Percentiles rank a stretch among this genome's conserved stretches.
Conservation (phyloP, 148 eudicot genomes). For the Arbutus unedo region DNA sequence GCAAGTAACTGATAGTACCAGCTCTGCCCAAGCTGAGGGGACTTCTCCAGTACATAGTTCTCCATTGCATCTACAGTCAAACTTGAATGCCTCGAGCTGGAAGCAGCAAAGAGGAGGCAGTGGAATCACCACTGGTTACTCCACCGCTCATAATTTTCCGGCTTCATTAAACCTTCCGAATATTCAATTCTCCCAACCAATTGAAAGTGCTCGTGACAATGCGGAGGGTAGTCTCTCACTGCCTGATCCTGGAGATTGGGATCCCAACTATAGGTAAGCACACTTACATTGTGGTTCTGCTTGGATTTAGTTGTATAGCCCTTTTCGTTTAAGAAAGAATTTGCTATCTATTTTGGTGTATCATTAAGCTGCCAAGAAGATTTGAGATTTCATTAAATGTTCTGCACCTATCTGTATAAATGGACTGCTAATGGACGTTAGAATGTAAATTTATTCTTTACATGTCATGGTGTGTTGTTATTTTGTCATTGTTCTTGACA, state of each 20-base stretch:
- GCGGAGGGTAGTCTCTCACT: constrained; percentile 43
- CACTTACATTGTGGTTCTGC: not conserved
- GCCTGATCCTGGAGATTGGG: constrained; percentile 99
- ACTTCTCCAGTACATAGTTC: constrained; percentile 43
- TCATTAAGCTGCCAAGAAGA: not conserved
- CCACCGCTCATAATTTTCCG: constrained; percentile 30
- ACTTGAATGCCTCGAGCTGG: constrained; percentile 43
- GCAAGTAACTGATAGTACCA: constrained; percentile 35
- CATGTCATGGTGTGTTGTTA: not conserved
- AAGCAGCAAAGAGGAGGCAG: constrained; percentile 54
- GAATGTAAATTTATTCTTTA: not conserved
- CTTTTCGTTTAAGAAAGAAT: not conserved
- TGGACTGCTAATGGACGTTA: not conserved
- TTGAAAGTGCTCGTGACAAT: constrained; percentile 42
- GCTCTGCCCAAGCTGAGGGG: constrained; percentile 53
- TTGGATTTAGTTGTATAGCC: not conserved
- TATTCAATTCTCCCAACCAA: constrained; percentile 33
- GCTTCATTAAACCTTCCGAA: constrained; percentile 31
- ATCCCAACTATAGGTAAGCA: constrained; percentile 92
- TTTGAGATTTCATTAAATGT: not conserved
- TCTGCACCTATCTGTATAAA: not conserved
- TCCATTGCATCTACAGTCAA: constrained; percentile 46
- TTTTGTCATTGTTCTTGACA: not conserved
- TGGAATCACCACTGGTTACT: constrained; percentile 32
- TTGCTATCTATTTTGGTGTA: not conserved